Percentiles rank a stretch among this genome's conserved stretches.
These are phyloP conservation scores for Flagelloscypha sp. DNA, from an alignment of 768 basidiomycete species.

Conservation along the genomic window DNA sequence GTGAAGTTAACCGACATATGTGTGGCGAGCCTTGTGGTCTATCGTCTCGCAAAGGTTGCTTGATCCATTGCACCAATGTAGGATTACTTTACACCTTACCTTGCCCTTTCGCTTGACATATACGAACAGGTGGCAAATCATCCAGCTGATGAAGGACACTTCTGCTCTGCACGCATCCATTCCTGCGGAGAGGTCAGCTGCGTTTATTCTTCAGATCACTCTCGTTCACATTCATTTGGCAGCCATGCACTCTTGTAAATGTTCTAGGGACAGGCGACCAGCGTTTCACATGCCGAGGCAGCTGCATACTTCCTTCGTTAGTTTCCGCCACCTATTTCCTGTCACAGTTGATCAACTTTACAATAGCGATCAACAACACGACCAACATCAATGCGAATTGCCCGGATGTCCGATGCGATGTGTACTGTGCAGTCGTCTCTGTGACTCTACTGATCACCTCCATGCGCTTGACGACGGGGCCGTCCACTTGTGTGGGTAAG, in stretches of 20 bases:
- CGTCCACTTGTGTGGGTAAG: conserved; percentile 52
- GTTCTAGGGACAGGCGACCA: conserved; percentile 21
- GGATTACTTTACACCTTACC: not conserved
- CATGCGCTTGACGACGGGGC: conserved; percentile 35
- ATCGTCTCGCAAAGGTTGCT: conserved; percentile 40
- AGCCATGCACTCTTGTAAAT: conserved; percentile 35
- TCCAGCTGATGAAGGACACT: conserved; percentile 37
- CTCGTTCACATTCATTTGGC: conserved; percentile 6
- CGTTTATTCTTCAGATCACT: conserved; percentile 1
- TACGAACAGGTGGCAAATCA: conserved; percentile 37
- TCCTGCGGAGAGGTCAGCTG: conserved; percentile 43
- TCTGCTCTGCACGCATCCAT: conserved; percentile 46
- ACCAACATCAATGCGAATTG: conserved; percentile 40
- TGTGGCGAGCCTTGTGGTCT: conserved; percentile 47
- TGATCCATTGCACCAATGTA: conserved; percentile 45
- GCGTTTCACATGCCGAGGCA: conserved; percentile 31
- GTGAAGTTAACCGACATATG: conserved; percentile 39
- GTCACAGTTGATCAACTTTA: conserved; percentile 1
- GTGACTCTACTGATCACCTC: conserved; percentile 39
- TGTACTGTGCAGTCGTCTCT: conserved; percentile 48
- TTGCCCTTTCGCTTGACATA: not conserved
- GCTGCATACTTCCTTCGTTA: conserved; percentile 36
- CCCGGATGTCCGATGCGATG: conserved; percentile 47
- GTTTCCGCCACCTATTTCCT: not conserved
- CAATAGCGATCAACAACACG: conserved; percentile 36